These are phyloP conservation scores for Thraustotheca clavata DNA, from an alignment of 352 stramenopile species.

Conservation along the genomic window DNA sequence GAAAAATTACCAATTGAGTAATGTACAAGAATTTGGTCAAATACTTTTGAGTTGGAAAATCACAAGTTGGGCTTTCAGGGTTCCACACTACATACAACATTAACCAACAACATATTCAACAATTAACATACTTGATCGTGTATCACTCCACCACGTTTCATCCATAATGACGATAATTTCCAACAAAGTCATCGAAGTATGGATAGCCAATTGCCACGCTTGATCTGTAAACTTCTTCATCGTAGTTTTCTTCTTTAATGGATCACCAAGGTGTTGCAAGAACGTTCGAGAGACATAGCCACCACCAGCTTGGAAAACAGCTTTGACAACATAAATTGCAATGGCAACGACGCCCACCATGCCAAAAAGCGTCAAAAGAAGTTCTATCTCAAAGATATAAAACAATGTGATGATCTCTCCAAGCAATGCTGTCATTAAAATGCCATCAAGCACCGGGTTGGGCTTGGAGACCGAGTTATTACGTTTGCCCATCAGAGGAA, in stretches of 20 bases:
- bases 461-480: slow-evolving; percentile 44
- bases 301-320: slow-evolving; percentile 41
- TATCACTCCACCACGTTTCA: slow-evolving; percentile 78
- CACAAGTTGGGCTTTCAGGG: slow-evolving; percentile 50
- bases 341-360: slow-evolving; percentile 39
- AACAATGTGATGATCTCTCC: slow-evolving; percentile 33
- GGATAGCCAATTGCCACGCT: slow-evolving; percentile 81
- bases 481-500: slow-evolving; percentile 36
- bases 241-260: slow-evolving; percentile 65
- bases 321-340: neutral
- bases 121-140: slow-evolving; percentile 42
- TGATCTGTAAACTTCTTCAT: slow-evolving; percentile 87
- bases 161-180: slow-evolving; percentile 71
- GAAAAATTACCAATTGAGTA: slow-evolving; percentile 49
- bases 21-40: slow-evolving; percentile 77
- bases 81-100: slow-evolving; percentile 51
- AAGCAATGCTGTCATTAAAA: slow-evolving; percentile 52
- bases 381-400: slow-evolving; percentile 38
- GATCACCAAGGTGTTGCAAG: slow-evolving; percentile 66
- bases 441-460: slow-evolving; percentile 47
- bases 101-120: neutral
- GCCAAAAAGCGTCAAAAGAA: slow-evolving; percentile 56
- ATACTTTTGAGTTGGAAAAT: slow-evolving; percentile 76
- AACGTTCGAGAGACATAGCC: slow-evolving; percentile 70
- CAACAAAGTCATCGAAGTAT: slow-evolving; percentile 78